A percentile compares a stretch with the other conserved stretches of the same genome.
Conservation (phyloP, 2,329 filamentous ascomycete genomes). For the Clarireedia homoeocarpa region DNA sequence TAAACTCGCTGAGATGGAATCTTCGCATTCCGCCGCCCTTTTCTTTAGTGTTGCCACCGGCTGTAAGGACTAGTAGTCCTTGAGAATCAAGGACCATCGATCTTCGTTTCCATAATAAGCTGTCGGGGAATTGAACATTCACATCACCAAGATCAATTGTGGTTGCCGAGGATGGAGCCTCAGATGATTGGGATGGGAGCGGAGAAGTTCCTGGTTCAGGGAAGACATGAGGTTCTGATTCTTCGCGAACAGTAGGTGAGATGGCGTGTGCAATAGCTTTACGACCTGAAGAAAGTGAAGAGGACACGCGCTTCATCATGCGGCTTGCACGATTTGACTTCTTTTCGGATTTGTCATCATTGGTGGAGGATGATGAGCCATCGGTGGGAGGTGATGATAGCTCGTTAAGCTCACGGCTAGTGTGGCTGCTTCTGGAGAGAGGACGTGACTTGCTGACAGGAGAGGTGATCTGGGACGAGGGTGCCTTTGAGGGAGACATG, state of each 20-base stretch:
- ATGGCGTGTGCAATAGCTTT: slow-evolving; percentile 29
- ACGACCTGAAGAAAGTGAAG: slow-evolving; percentile 40
- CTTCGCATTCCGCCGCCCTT: slow-evolving; percentile 58
- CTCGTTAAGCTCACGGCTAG: slow-evolving; percentile 15
- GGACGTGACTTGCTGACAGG: slow-evolving; percentile 46
- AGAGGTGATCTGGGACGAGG: slow-evolving; percentile 35
- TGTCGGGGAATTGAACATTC: slow-evolving; percentile 96
- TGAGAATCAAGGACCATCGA: slow-evolving; percentile 78
- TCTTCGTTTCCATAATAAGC: slow-evolving; percentile 90
- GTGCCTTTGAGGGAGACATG: slow-evolving; percentile 41
- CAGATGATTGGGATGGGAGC: slow-evolving; percentile 15
- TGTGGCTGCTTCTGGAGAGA: slow-evolving; percentile 57
- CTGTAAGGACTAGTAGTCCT: slow-evolving; percentile 73
- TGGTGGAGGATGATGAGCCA: slow-evolving; percentile 32
- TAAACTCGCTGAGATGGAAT: slow-evolving; percentile 82
- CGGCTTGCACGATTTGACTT: slow-evolving; percentile 37
- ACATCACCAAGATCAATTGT: slow-evolving; percentile 56
- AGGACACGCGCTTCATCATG: slow-evolving; percentile 61
- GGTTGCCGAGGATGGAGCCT: slow-evolving; percentile 29
- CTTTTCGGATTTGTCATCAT: slow-evolving; percentile 45
- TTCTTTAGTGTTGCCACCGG: slow-evolving; percentile 28
- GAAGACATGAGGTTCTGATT: slow-evolving; percentile 26
- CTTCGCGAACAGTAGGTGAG: slow-evolving; percentile 31
- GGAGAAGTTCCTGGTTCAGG: slow-evolving; percentile 9
- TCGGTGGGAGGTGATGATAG: slow-evolving; percentile 33